phyloP scores from a whole-genome alignment of 108 stramenopile genomes.

The Pseudonitzschia pungens region DNA sequence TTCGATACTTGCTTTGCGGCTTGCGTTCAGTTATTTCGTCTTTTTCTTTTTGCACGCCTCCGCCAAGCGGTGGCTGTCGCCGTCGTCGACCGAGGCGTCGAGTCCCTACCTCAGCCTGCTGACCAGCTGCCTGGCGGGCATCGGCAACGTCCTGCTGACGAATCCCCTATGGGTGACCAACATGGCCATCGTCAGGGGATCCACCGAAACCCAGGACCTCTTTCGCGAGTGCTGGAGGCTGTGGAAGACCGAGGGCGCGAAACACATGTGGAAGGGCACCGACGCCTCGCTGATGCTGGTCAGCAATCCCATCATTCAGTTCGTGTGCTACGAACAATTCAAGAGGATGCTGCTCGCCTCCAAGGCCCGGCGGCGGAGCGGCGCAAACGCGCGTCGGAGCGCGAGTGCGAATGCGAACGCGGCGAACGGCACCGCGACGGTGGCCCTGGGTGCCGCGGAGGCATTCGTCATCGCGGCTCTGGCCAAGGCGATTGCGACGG shows the following conservation, averaged over 20 bases:
- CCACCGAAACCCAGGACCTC: conserved; percentile 35
- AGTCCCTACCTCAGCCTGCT: conserved; percentile 41
- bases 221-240: conserved; percentile 45
- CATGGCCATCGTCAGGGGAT: conserved; percentile 60
- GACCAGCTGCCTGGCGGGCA: conserved; percentile 66
- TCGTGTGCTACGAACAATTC: conserved; percentile 84
- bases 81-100: conserved; percentile 22
- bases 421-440: not conserved
- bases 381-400: not conserved
- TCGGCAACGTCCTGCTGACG: conserved; percentile 74
- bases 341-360: conserved; percentile 36
- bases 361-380: not conserved
- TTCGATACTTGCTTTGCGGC: too few relatives aligned
- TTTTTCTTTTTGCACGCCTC: conserved; percentile 71
- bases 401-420: not conserved
- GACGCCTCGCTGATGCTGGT: conserved; percentile 84
- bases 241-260: conserved; percentile 39
- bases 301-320: conserved; percentile 94
- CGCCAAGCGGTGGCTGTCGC: conserved; percentile 36
- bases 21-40: conserved; percentile 39
- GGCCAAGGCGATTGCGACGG: conserved; percentile 87
- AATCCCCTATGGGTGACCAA: conserved; percentile 87
- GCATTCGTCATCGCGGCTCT: conserved; percentile 88
- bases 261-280: conserved; percentile 74
- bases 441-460: conserved; percentile 54